These are phyloP conservation scores for Stentor roeselii DNA, from an alignment of 73 alveolate species.

Conservation along the genomic window DNA sequence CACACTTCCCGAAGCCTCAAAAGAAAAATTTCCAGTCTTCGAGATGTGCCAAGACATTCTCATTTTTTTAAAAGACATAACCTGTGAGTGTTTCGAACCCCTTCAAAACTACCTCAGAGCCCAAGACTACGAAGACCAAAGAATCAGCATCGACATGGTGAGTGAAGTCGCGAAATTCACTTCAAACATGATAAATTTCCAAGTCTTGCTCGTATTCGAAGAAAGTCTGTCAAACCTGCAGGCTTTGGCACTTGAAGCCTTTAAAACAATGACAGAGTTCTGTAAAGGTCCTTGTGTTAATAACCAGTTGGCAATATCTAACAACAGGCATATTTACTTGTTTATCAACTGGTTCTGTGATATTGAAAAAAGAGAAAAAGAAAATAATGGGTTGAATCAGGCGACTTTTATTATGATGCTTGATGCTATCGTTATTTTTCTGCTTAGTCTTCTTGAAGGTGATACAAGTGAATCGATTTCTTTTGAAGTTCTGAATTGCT, in stretches of 20 bases:
- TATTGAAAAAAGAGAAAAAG: slow-evolving; percentile 1
- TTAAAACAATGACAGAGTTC: slow-evolving; percentile 75
- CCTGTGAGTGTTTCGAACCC: slow-evolving; percentile 31
- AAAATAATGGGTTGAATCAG: too few species aligned
- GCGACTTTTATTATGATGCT: neutral
- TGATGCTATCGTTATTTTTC: neutral
- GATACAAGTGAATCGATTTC: neutral
- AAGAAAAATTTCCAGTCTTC: neutral
- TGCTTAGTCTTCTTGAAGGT: slow-evolving; percentile 11
- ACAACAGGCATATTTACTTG: slow-evolving; percentile 57
- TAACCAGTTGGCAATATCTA: slow-evolving; percentile 60
- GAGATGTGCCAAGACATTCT: slow-evolving; percentile 8
- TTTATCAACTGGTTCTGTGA: slow-evolving; percentile 46
- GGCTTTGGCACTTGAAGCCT: slow-evolving; percentile 50
- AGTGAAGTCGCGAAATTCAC: slow-evolving; percentile 41
- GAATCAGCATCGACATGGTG: slow-evolving; percentile 57
- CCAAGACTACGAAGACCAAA: slow-evolving; percentile 57
- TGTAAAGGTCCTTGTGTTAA: slow-evolving; percentile 90
- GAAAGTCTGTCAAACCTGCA: neutral
- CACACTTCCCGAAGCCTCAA: neutral
- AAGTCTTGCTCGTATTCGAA: slow-evolving; percentile 47
- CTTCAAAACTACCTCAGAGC: slow-evolving; percentile 69
- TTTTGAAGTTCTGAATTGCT: neutral
- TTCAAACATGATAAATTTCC: slow-evolving; percentile 37
- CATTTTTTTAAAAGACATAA: neutral